phyloP scores from a whole-genome alignment of 75 land plant genomes.

The Sequoia sempervirens region DNA sequence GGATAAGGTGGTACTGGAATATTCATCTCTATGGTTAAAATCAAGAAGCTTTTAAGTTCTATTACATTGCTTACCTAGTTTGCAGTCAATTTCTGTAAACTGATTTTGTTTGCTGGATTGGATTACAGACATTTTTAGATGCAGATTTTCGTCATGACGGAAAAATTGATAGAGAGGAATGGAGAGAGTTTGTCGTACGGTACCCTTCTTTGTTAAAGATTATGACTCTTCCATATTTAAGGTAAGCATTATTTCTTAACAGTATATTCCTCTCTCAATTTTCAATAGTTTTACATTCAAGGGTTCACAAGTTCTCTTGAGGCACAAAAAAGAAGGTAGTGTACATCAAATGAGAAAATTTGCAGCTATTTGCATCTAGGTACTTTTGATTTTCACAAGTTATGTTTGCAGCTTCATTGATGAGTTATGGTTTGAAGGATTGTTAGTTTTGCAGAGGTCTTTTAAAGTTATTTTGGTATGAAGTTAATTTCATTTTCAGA shows the following conservation, averaged over 20 bases:
- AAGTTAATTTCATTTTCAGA: neutral
- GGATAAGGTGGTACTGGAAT: conserved; percentile 46
- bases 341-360: neutral
- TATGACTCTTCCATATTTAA: conserved; percentile 50
- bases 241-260: conserved; percentile 15
- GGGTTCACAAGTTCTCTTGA: neutral
- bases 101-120: neutral
- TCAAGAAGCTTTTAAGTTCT: neutral
- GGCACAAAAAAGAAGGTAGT: neutral
- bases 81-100: neutral
- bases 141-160: conserved; percentile 58
- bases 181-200: conserved; percentile 38
- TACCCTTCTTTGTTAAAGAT: conserved; percentile 59
- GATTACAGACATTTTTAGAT: conserved; percentile 79
- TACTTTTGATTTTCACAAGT: neutral
- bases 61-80: neutral
- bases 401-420: neutral
- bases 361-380: neutral
- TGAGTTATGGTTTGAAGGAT: too few relatives aligned
- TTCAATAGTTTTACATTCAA: neutral
- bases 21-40: too few relatives aligned
- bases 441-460: neutral
- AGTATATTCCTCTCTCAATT: neutral
- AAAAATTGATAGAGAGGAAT: conserved; percentile 53
- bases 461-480: neutral